Conservation (phyloP, 108 stramenopile genomes). For the Asterionellopsis glacialis region DNA sequence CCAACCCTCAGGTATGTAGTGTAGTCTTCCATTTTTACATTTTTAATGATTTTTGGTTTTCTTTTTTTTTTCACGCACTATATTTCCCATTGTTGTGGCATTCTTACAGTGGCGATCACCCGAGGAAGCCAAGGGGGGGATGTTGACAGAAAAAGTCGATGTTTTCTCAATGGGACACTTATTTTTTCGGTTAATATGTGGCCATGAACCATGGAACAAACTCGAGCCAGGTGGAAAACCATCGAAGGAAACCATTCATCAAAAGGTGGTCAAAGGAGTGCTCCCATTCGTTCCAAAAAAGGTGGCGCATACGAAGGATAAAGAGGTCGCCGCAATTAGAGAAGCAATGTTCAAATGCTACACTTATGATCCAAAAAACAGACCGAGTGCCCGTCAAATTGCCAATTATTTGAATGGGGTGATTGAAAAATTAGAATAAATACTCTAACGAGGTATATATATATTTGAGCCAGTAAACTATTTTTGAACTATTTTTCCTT, state of each 20-base stretch:
- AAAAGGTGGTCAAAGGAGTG: constrained; percentile 41
- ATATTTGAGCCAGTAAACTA: too few relatives aligned
- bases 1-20: constrained; percentile 22
- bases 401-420: constrained; percentile 38
- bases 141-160: constrained; percentile 73
- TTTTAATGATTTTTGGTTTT: too few relatives aligned
- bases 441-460: too few relatives aligned
- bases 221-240: constrained; percentile 54
- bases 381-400: constrained; percentile 55
- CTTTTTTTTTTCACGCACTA: too few relatives aligned
- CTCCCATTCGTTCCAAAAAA: constrained; percentile 52
- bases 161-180: constrained; percentile 77
- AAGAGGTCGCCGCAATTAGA: constrained; percentile 58
- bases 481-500: too few relatives aligned
- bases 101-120: constrained; percentile 58
- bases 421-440: constrained; percentile 11
- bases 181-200: constrained; percentile 68
- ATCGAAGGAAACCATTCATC: constrained; percentile 35
- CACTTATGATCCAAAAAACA: constrained; percentile 38
- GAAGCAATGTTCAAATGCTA: constrained; percentile 68
- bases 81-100: too few relatives aligned
- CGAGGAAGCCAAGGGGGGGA: constrained; percentile 50
- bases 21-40: too few relatives aligned
- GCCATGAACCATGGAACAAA: constrained; percentile 72
- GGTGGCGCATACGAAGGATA: constrained; percentile 32